These are phyloP conservation scores for Ceratocystis smalleyi DNA, from an alignment of 2,329 filamentous ascomycete genomes.

Conservation along the genomic window DNA sequence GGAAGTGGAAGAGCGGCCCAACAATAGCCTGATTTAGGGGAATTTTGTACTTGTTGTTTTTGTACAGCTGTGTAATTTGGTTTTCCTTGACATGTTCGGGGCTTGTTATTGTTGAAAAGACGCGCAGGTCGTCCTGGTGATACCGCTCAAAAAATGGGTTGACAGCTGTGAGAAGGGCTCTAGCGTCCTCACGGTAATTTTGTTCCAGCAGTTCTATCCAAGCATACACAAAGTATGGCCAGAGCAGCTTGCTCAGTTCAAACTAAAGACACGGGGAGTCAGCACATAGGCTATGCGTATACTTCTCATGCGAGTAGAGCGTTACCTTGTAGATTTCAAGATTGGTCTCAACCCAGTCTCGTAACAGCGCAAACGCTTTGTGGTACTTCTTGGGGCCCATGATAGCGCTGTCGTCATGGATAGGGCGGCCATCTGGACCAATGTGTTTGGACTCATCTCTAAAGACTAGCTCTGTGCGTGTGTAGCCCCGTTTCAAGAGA, in stretches of 20 bases:
- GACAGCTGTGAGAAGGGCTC: conserved; percentile 55
- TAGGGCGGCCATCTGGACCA: conserved; percentile 63
- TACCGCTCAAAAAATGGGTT: conserved; percentile 55
- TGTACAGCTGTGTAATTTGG: conserved; percentile 62
- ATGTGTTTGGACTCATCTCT: conserved; percentile 77
- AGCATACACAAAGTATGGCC: conserved; percentile 89
- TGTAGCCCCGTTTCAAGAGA: conserved; percentile 87
- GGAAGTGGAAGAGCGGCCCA: conserved; percentile 67
- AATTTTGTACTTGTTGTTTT: conserved; percentile 73
- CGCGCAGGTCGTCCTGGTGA: conserved; percentile 65
- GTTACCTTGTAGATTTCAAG: conserved; percentile 82
- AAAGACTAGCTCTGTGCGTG: conserved; percentile 79
- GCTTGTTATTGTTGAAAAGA: conserved; percentile 56
- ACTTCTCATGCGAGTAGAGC: not conserved
- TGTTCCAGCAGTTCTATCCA: conserved; percentile 66
- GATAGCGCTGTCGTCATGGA: conserved; percentile 49
- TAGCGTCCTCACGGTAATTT: conserved; percentile 55
- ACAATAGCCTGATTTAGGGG: conserved; percentile 78
- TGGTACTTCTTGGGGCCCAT: conserved; percentile 56
- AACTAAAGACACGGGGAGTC: conserved; percentile 37
- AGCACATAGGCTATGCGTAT: not conserved
- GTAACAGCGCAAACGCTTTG: conserved; percentile 57
- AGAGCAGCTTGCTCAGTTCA: conserved; percentile 73
- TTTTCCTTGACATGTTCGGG: conserved; percentile 68
- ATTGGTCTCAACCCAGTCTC: conserved; percentile 77